Conservation (phyloP, 2,329 filamentous ascomycete genomes). For the Fusarium sp. region DNA sequence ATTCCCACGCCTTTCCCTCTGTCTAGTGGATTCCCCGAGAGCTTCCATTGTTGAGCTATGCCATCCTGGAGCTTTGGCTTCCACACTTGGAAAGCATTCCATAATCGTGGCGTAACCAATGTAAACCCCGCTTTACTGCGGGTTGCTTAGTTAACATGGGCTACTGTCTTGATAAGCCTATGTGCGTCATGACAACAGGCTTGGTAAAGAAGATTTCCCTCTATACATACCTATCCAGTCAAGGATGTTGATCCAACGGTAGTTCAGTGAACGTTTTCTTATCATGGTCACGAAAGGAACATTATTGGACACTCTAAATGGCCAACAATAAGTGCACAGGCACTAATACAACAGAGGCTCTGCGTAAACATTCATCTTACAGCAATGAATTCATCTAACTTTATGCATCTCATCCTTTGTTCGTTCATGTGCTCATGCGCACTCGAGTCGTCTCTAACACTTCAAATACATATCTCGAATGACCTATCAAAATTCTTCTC, state of each 20-base stretch:
- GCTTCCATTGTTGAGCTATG: conserved; percentile 19
- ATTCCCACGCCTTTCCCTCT: background rate
- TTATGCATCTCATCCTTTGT: conserved; percentile 33
- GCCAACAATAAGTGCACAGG: no score
- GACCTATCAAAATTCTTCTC: background rate
- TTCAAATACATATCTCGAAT: conserved; percentile 28
- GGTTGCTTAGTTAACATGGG: conserved; percentile 37
- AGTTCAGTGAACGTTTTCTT: background rate
- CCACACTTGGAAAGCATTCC: conserved; percentile 29
- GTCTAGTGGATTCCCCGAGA: conserved; percentile 21
- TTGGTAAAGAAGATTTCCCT: conserved; percentile 15
- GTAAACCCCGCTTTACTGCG: conserved; percentile 43
- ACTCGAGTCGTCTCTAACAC: conserved; percentile 28
- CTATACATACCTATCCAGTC: conserved; percentile 4
- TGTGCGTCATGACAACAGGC: conserved; percentile 30
- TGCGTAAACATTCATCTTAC: background rate
- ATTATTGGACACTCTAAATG: background rate
- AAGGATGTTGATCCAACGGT: background rate
- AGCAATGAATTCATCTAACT: conserved; percentile 39
- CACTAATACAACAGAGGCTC: background rate
- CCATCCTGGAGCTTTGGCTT: conserved; percentile 9
- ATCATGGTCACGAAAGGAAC: background rate
- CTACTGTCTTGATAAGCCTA: conserved; percentile 41
- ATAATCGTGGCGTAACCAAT: conserved; percentile 49
- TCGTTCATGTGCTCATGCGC: conserved; percentile 33